A percentile compares a stretch with the other conserved stretches of the same genome.
These are phyloP conservation scores for Pythium guiyangense DNA, from an alignment of 352 stramenopile genomes.

Conservation along the genomic window DNA sequence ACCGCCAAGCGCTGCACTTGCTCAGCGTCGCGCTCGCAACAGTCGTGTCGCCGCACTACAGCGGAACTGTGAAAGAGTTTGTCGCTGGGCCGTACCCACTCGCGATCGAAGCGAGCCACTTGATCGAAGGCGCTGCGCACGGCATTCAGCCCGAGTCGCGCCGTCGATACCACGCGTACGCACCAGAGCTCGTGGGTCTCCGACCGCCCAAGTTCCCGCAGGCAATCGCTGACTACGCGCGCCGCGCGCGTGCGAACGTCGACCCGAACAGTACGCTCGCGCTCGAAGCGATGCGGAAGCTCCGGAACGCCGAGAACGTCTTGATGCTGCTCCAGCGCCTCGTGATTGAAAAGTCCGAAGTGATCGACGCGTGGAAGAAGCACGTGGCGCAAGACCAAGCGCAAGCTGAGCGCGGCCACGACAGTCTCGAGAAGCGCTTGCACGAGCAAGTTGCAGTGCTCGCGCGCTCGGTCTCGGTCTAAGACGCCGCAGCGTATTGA, in stretches of 20 bases:
- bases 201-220: slow-evolving; percentile 44
- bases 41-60: slow-evolving; percentile 69
- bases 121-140: slow-evolving; percentile 66
- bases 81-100: slow-evolving; percentile 62
- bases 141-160: slow-evolving; percentile 74
- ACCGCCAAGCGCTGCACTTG: slow-evolving; percentile 69
- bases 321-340: slow-evolving; percentile 78
- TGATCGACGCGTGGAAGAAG: slow-evolving; percentile 73
- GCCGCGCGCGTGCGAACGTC: slow-evolving; percentile 26
- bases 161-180: slow-evolving; percentile 68
- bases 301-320: slow-evolving; percentile 75
- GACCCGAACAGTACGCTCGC: slow-evolving; percentile 37
- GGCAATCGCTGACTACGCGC: slow-evolving; percentile 40
- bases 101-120: slow-evolving; percentile 65
- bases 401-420: slow-evolving; percentile 46
- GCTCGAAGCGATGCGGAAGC: slow-evolving; percentile 74
- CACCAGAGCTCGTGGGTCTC: slow-evolving; percentile 39
- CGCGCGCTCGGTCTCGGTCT: slow-evolving; percentile 53
- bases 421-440: slow-evolving; percentile 54
- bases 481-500: too few relatives aligned
- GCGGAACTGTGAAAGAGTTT: slow-evolving; percentile 71
- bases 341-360: slow-evolving; percentile 78
- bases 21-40: slow-evolving; percentile 66
- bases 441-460: slow-evolving; percentile 67
- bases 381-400: slow-evolving; percentile 63